Evolutionary conservation across 2,329 filamentous ascomycete species (phyloP).

Genomic region (Aspergillus hiratsukae): DNA sequence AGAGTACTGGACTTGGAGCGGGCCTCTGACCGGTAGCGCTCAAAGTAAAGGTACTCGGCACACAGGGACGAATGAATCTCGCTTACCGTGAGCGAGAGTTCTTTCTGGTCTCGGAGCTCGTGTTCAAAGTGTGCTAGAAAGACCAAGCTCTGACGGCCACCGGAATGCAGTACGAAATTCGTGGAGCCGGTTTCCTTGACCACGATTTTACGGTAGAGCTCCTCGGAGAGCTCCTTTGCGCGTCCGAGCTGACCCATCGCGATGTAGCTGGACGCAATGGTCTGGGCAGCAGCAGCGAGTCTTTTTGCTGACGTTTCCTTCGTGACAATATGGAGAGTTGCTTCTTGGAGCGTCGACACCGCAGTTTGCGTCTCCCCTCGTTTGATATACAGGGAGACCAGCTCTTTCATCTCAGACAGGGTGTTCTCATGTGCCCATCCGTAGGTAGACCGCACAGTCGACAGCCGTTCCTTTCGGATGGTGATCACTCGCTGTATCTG

Average conservation of each 20-base stretch:
- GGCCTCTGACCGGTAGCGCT: conserved; percentile 33
- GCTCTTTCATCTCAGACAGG: conserved; percentile 33
- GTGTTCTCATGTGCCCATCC: conserved; percentile 40
- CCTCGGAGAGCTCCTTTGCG: conserved; percentile 31
- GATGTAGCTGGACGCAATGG: conserved; percentile 37
- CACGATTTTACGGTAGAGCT: conserved; percentile 38
- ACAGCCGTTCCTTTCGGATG: conserved; percentile 29
- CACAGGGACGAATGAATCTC: conserved; percentile 41
- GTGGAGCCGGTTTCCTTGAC: conserved; percentile 30
- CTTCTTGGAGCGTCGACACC: conserved; percentile 30
- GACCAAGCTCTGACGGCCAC: conserved; percentile 30
- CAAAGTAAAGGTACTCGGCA: conserved; percentile 37
- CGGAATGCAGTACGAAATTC: conserved; percentile 27
- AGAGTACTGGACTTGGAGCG: conserved; percentile 33
- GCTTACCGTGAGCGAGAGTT: conserved; percentile 27
- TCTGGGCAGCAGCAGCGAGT: conserved; percentile 31
- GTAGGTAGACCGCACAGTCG: conserved; percentile 26
- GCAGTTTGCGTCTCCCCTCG: conserved; percentile 30
- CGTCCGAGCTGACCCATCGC: conserved; percentile 28
- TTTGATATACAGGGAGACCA: conserved; percentile 32
- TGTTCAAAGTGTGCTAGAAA: conserved; percentile 45
- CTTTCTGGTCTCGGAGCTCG: conserved; percentile 21
- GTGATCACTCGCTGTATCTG: conserved; percentile 29
- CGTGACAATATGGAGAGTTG: conserved; percentile 30
- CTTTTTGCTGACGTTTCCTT: conserved; percentile 27